Conservation (phyloP, 768 basidiomycete genomes). For the Mycena crocata region DNA sequence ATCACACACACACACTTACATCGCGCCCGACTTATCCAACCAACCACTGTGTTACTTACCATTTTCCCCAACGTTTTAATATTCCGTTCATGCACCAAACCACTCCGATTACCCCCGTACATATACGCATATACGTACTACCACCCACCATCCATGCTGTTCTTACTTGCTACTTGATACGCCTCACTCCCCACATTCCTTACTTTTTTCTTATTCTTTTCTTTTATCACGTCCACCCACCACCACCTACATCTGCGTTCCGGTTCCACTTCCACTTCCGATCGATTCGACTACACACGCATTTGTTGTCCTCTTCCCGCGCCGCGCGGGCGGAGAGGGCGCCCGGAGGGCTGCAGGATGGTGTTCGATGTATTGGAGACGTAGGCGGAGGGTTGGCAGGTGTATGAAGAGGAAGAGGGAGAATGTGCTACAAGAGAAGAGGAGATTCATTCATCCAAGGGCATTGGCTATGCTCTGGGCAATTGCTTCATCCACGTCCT, state of each 20-base stretch:
- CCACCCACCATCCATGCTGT: neutral
- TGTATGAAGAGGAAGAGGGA: no score
- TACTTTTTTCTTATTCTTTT: neutral
- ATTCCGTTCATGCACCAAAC: conserved; percentile 2
- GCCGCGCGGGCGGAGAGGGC: conserved; percentile 18
- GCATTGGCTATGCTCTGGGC: no score
- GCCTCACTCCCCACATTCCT: neutral
- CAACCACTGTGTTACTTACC: neutral
- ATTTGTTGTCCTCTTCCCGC: conserved; percentile 25
- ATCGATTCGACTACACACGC: no score
- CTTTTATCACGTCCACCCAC: neutral
- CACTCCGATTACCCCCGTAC: no score
- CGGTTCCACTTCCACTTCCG: no score
- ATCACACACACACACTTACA: neutral
- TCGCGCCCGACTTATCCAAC: conserved; percentile 9
- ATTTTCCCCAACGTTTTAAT: neutral
- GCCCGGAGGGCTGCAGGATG: conserved; percentile 12
- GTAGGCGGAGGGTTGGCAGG: no score
- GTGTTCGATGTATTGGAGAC: no score
- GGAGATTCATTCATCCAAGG: no score
- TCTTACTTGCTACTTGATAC: neutral
- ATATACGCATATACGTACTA: no score
- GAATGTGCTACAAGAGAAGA: no score
- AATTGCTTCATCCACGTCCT: no score
- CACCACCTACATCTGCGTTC: conserved; percentile 4